Evolutionary conservation across 2,329 filamentous ascomycete genomes (phyloP), one percentile per base, ranked within the genome.

Genomic region (Ustulina deusta): DNA sequence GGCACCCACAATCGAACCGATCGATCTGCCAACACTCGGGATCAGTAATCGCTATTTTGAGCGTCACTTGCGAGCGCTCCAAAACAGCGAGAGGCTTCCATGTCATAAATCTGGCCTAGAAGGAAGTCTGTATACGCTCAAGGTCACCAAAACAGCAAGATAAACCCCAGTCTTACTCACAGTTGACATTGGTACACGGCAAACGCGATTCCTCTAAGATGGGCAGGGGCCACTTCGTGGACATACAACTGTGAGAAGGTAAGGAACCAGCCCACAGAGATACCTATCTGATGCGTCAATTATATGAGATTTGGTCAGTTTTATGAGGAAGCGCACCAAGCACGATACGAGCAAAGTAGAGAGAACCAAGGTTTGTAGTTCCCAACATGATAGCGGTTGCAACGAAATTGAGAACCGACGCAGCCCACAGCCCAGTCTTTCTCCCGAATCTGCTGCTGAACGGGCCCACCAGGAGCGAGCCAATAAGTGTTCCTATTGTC

Each of bases 171-270:
- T 10, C n/a, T 3, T 34, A 11, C 49, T 52, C 17, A 52, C 49
- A 80, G 70, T 36, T 77, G 74, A 4, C 70, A 72, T 46, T 78
- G 76, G 48, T 79, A 79, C n/a, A 80, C 71, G 22, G 76, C 78
- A 40, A 80, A 78, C 0, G 75, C 70, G 38, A 78, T 71, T 6
- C 79, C 78, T 32, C 79, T 74, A 11, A 78, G 74, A 60, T 80
- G 78, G 4, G 78, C 78, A 1, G 78, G 78, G 1, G 79, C 77
- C 0, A 74, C 76, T 52, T 80, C 79, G 63, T 77, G 77, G 61
- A 79, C 76, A 68, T 80, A 80, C 3, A 80, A 74, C n/a, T 79
- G 78, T 0, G 77, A 75, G 66, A 79, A 79, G 34, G 77, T 78
- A 59, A 80, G 74, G 54, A 80, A 77, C 78, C 76, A 78, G 22